Evolutionary conservation across 441 rosid species (phyloP).

Genomic region (Capsella rubella): DNA sequence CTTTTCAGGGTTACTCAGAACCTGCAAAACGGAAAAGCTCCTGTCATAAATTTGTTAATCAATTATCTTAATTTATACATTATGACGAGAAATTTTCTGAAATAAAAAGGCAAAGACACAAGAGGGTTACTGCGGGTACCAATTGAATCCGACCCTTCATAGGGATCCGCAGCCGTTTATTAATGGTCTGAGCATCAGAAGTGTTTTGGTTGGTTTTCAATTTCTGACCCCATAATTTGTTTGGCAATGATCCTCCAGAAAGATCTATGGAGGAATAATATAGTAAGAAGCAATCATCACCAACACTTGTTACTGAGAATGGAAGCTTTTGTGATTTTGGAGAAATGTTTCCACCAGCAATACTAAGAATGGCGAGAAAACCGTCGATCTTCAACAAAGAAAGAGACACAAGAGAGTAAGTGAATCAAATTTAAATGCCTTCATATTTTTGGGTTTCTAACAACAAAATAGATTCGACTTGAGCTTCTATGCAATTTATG

Average conservation of each 20-base stretch:
- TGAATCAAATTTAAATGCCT: slow-evolving; percentile 36
- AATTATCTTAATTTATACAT: background rate
- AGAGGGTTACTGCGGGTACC: slow-evolving; percentile 49
- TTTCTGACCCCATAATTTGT: slow-evolving; percentile 62
- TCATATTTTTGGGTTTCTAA: background rate
- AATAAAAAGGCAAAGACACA: slow-evolving; percentile 33
- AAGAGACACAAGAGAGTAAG: slow-evolving; percentile 47
- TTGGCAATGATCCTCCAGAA: slow-evolving; percentile 63
- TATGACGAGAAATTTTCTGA: slow-evolving; percentile 24
- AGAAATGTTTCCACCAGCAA: slow-evolving; percentile 86
- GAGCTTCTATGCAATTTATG: background rate
- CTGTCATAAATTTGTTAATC: slow-evolving; percentile 24
- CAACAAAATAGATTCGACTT: background rate
- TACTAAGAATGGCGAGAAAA: slow-evolving; percentile 89
- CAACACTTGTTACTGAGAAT: slow-evolving; percentile 87
- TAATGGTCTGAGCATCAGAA: slow-evolving; percentile 65
- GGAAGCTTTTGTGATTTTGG: slow-evolving; percentile 91
- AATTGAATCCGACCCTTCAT: slow-evolving; percentile 95
- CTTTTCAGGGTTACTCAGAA: slow-evolving; percentile 96
- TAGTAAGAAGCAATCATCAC: slow-evolving; percentile 80
- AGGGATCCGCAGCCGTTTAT: slow-evolving; percentile 60
- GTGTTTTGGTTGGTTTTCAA: slow-evolving; percentile 51
- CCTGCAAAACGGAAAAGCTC: slow-evolving; percentile 54
- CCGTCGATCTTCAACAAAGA: slow-evolving; percentile 76
- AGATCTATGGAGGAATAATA: slow-evolving; percentile 90